Evolutionary conservation across 2,329 filamentous ascomycete species (phyloP), one percentile per base, ranked within the genome.

Genomic region (Clarireedia sp.): DNA sequence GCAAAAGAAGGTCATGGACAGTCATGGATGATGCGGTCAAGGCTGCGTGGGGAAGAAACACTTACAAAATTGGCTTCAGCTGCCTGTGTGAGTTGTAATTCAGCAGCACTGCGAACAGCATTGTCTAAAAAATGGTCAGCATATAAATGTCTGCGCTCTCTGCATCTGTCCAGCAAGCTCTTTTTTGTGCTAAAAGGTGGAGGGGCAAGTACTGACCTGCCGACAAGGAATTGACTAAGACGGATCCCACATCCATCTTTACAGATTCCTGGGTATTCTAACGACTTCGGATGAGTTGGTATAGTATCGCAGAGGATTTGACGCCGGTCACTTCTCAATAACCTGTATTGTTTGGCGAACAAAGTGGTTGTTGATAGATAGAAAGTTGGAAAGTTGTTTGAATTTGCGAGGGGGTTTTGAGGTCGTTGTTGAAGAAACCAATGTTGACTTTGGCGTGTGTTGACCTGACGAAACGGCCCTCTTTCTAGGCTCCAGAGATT

Each of bases 141-240:
- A 52, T 50, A 10, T 24, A 49, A 24, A 43, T 46, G 45, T 46
- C 17, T 37, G 44, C n/a, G 21, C 24, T 40, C 26, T 40, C 38
- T 38, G 29, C 36, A 23, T 24, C 19, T 24, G 29, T 1, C 41
- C 19, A 40, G 33, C 23, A 24, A 49, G 50, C 37, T 17, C n/a
- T 21, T 12, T 23, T 23, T 53, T 40, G n/a, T 40, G n/a, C 43
- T 24, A 24, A 19, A 19, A 52, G 54, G 21, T 48, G 54, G 29
- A 54, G 55, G 56, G 56, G 54, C 49, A 54, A 54, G 55, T 52
- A 61, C 87, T 73, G 78, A 97, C 94, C 92, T 71, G 91, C 81
- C 71, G 91, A 95, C 76, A 97, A 85, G 74, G 94, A 97, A 79
- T 91, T 92, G 76, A 90, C 85, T 79, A 99, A 87, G 78, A 99